A percentile compares a stretch with the other conserved stretches of the same genome.
These are phyloP conservation scores for Botrytis fabae DNA, from an alignment of 2,329 filamentous ascomycete species.

Conservation along the genomic window DNA sequence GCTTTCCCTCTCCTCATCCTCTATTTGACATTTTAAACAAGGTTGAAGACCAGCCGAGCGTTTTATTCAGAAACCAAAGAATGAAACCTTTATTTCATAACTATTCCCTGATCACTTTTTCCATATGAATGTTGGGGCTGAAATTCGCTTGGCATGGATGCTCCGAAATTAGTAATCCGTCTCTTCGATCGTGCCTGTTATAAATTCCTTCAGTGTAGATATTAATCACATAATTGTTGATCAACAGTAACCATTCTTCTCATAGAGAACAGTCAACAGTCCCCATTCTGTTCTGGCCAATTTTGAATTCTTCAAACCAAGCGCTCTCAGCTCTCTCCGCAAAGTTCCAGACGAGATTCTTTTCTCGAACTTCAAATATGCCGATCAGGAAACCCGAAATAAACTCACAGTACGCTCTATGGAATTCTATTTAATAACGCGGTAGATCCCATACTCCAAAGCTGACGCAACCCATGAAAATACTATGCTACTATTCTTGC, in stretches of 20 bases:
- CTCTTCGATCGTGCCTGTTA: too few species aligned
- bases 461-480: neutral
- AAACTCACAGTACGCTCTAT: neutral
- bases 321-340: neutral
- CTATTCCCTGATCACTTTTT: neutral
- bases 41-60: neutral
- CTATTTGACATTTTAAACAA: neutral
- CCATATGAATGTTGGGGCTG: neutral
- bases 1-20: neutral
- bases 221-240: neutral
- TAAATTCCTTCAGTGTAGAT: neutral
- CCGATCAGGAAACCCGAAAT: too few species aligned
- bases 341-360: neutral
- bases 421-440: neutral
- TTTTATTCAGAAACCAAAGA: neutral
- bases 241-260: neutral
- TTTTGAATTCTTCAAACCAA: neutral
- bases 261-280: neutral
- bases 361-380: neutral
- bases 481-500: neutral
- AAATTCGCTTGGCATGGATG: neutral
- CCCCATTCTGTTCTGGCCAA: neutral
- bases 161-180: neutral
- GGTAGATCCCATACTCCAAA: neutral
- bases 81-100: neutral